phyloP scores from a whole-genome alignment of 2,329 filamentous ascomycete species.

The Lasiodiplodia sp. region DNA sequence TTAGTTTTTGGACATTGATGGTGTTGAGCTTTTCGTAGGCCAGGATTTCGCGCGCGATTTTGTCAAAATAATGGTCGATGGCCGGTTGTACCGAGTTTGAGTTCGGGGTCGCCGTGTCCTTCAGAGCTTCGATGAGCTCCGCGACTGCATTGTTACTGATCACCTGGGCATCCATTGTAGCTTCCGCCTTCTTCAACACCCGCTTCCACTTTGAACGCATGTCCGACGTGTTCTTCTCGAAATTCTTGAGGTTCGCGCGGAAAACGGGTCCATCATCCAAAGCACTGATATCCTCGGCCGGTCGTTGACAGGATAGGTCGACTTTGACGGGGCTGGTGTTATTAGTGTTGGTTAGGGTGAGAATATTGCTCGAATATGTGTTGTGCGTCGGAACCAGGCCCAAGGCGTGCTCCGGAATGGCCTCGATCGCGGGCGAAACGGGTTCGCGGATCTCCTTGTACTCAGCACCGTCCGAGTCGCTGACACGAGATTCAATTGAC shows the following conservation, averaged over 20 bases:
- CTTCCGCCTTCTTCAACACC: constrained; percentile 91
- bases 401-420: constrained; percentile 57
- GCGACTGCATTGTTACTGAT: constrained; percentile 86
- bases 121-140: constrained; percentile 83
- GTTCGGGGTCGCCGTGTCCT: constrained; percentile 88
- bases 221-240: constrained; percentile 95
- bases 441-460: constrained; percentile 53
- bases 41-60: constrained; percentile 90
- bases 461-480: constrained; percentile 67
- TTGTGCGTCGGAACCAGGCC: constrained; percentile 48
- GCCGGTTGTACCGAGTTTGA: constrained; percentile 97
- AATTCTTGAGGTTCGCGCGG: constrained; percentile 91
- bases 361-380: constrained; percentile 36
- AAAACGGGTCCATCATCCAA: constrained; percentile 95
- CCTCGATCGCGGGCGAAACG: constrained; percentile 55
- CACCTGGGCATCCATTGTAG: constrained; percentile 78
- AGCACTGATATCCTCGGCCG: constrained; percentile 82
- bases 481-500: constrained; percentile 83
- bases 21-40: constrained; percentile 86
- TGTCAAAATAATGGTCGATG: constrained; percentile 97
- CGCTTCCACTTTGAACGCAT: constrained; percentile 97
- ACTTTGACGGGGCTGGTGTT: constrained; percentile 69
- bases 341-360: constrained; percentile 39
- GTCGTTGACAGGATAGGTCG: constrained; percentile 85
- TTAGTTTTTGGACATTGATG: constrained; percentile 83